Conservation (phyloP, 768 basidiomycete species). For the Mrakia frigida region DNA sequence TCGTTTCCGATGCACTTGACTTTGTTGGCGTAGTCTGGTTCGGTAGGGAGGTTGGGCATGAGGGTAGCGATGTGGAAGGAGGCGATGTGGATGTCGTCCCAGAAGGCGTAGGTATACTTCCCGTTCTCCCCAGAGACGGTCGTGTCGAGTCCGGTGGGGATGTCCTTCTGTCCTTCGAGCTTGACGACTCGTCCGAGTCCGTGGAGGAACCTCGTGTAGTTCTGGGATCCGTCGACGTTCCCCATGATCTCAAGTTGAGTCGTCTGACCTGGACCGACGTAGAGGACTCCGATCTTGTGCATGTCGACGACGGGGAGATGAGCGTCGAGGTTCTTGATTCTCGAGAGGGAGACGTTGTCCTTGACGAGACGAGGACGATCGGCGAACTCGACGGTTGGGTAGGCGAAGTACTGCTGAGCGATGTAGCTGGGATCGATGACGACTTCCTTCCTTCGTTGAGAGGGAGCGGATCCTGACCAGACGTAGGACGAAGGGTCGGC, state of each 20-base stretch:
- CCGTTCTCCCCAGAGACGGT: constrained; percentile 74
- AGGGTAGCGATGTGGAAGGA: constrained; percentile 94
- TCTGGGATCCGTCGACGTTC: constrained; percentile 88
- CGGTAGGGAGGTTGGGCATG: constrained; percentile 64
- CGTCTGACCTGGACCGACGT: constrained; percentile 86
- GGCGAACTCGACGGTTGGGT: constrained; percentile 47
- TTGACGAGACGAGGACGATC: constrained; percentile 51
- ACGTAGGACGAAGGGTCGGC: constrained; percentile 76
- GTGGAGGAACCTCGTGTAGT: constrained; percentile 87
- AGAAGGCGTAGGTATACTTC: constrained; percentile 97
- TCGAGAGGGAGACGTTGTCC: constrained; percentile 54
- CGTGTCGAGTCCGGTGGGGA: constrained; percentile 87
- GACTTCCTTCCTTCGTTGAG: constrained; percentile 81
- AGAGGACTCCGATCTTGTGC: constrained; percentile 93
- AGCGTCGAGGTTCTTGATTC: constrained; percentile 66
- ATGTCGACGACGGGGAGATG: constrained; percentile 91
- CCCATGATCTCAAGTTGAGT: constrained; percentile 76
- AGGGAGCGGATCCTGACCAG: constrained; percentile 80
- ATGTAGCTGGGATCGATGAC: constrained; percentile 78
- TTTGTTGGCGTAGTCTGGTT: constrained; percentile 60
- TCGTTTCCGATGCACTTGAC: constrained; percentile 97
- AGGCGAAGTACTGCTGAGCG: constrained; percentile 76
- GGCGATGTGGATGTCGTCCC: constrained; percentile 94
- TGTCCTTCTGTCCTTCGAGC: constrained; percentile 79
- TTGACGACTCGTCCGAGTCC: constrained; percentile 83